These are phyloP conservation scores for Magnolia kwangsiensis DNA, from an alignment of 164 flowering plant species.

Conservation along the genomic window DNA sequence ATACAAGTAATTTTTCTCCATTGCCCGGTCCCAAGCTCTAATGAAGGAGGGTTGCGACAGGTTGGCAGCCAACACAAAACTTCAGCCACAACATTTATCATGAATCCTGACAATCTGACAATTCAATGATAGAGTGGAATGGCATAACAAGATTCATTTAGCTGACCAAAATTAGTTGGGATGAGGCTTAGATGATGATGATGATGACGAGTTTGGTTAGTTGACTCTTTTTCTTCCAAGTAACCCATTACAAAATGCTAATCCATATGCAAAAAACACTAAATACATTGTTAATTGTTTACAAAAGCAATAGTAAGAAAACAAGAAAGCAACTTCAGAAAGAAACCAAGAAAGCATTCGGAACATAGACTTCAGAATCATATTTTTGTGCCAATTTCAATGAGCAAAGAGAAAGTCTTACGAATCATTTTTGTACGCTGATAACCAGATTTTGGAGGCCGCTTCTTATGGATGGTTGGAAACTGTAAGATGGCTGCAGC, in stretches of 20 bases:
- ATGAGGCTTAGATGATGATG: background rate
- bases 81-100: background rate
- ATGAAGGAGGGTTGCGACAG: background rate
- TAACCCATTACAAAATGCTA: background rate
- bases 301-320: background rate
- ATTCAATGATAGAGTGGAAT: background rate
- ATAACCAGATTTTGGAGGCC: conserved; percentile 78
- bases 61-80: background rate
- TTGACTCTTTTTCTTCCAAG: background rate
- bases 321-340: background rate
- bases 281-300: background rate
- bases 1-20: too few relatives aligned
- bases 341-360: background rate
- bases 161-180: background rate
- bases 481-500: conserved; percentile 86
- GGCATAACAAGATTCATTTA: background rate
- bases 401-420: conserved; percentile 34
- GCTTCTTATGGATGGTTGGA: conserved; percentile 72
- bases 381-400: background rate
- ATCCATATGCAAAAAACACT: background rate
- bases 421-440: conserved; percentile 73
- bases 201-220: background rate
- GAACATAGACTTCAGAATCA: background rate
- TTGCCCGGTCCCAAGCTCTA: too few relatives aligned
- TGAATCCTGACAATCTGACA: background rate